These are phyloP conservation scores for Acacia confusa DNA, from an alignment of 306 rosid genomes.

Conservation along the genomic window DNA sequence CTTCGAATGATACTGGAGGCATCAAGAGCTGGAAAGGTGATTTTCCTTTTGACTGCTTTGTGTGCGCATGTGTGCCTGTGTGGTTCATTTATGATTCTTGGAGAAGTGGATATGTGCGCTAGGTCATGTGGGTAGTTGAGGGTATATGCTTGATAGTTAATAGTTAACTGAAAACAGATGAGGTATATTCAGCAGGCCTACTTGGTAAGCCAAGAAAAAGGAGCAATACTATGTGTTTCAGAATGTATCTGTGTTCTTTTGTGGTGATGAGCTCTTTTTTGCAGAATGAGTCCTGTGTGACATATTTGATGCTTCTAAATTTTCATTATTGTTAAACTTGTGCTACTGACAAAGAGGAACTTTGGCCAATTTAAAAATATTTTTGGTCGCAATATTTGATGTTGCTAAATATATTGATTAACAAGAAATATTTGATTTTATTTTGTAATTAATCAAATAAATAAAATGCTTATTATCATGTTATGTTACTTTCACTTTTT, in stretches of 20 bases:
- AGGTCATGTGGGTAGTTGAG: background rate
- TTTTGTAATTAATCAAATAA: background rate
- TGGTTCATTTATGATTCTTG: constrained; percentile 12
- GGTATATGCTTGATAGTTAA: background rate
- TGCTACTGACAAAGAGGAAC: background rate
- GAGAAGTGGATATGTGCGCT: constrained; percentile 5
- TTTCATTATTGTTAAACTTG: too few species aligned
- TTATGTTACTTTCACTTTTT: background rate
- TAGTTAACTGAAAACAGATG: background rate
- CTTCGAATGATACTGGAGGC: constrained; percentile 78
- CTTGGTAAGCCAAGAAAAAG: constrained; percentile 14
- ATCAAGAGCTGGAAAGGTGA: constrained; percentile 80
- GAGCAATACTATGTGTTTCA: background rate
- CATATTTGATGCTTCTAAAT: background rate
- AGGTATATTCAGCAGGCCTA: constrained; percentile 5
- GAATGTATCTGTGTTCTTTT: background rate
- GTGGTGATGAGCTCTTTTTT: background rate
- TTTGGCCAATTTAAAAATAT: background rate
- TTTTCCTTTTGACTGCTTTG: background rate
- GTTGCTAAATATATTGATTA: background rate
- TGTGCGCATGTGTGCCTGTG: background rate
- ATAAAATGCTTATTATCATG: background rate
- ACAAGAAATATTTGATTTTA: background rate
- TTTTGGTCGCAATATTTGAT: background rate
- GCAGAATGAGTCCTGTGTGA: background rate